A percentile compares a stretch with the other conserved stretches of the same genome.
Evolutionary conservation across 2,329 filamentous ascomycete species (phyloP).

Genomic region (Colletotrichum lupini): DNA sequence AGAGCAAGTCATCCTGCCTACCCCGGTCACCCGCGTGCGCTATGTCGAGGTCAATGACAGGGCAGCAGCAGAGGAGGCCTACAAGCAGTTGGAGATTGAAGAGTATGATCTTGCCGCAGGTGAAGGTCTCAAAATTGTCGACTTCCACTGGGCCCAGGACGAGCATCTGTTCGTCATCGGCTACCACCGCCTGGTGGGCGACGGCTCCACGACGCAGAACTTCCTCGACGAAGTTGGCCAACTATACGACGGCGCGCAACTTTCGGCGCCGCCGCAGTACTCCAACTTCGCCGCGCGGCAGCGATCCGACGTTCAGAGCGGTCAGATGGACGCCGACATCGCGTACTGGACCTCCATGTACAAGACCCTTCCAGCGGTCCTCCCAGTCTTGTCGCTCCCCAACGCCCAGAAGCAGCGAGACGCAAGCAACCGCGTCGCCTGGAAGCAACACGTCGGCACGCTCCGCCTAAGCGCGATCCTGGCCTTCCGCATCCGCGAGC

Average conservation of each 20-base stretch:
- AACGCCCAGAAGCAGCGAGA: neutral
- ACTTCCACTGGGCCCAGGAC: neutral
- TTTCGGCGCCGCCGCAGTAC: conserved; percentile 40
- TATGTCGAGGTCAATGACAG: neutral
- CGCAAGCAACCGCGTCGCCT: neutral
- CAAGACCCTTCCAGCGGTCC: neutral
- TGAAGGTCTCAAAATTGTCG: conserved; percentile 3
- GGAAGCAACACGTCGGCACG: neutral
- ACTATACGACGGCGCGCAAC: conserved; percentile 6
- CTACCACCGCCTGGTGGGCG: conserved; percentile 18
- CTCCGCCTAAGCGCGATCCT: conserved; percentile 1
- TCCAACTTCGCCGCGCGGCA: conserved; percentile 49
- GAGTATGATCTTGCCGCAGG: conserved; percentile 2
- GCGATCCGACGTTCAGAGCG: conserved; percentile 39
- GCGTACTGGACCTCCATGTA: neutral
- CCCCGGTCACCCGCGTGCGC: neutral
- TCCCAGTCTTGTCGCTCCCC: neutral
- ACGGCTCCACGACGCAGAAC: conserved; percentile 12
- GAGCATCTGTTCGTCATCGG: neutral
- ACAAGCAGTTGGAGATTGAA: neutral
- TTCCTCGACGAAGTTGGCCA: neutral
- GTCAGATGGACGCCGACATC: neutral
- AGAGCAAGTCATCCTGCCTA: neutral
- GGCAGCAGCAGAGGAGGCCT: neutral
- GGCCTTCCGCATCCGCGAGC: conserved; percentile 4